phyloP scores from a whole-genome alignment of 257 asterid species.

The Solanum stenotomum region DNA sequence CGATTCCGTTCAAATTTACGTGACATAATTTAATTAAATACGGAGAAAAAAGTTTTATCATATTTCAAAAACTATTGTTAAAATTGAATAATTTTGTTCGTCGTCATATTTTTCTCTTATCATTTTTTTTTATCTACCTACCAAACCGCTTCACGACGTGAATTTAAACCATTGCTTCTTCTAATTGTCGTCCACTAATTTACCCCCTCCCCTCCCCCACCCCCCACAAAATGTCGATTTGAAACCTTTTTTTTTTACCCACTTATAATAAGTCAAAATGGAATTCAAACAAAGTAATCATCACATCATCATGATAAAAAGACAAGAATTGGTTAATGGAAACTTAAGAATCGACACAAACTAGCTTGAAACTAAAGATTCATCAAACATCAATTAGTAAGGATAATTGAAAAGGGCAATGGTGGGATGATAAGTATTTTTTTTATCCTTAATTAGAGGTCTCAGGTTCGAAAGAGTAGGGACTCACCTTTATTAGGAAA shows the following conservation, averaged over 20 bases:
- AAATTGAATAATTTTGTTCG: no score
- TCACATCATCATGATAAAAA: not conserved
- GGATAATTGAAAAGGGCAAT: not conserved
- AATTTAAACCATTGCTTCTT: no score
- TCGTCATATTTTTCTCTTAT: no score
- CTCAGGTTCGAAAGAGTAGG: accelerated
- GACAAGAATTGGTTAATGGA: not conserved
- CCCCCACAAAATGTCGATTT: not conserved
- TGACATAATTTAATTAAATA: no score
- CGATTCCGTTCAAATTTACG: no score
- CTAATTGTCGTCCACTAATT: not conserved
- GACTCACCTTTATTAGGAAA: accelerated
- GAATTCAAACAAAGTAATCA: not conserved
- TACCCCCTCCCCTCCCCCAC: not conserved
- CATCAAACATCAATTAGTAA: not conserved
- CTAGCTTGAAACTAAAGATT: not conserved
- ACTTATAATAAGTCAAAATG: not conserved
- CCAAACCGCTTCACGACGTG: no score
- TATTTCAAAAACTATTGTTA: no score
- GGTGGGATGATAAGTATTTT: no score
- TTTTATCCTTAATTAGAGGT: no score
- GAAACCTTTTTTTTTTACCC: not conserved
- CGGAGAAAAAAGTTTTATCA: no score
- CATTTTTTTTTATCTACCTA: no score
- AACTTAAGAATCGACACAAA: not conserved